A percentile compares a stretch with the other conserved stretches of the same genome.
Conservation (phyloP, 768 basidiomycete species). For the Rhodotorula toruloides region DNA sequence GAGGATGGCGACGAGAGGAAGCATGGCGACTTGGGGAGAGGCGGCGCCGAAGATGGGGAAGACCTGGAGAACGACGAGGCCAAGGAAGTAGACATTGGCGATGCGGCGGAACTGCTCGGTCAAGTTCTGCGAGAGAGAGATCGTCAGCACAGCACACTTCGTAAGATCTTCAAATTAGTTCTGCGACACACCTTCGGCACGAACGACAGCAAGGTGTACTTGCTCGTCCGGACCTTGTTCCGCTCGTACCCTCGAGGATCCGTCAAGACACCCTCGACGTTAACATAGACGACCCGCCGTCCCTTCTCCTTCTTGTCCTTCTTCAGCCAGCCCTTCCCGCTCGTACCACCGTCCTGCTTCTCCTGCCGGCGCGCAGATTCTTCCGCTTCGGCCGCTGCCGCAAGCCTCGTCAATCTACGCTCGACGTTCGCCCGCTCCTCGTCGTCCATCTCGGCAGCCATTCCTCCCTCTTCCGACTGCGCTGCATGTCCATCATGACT, state of each 20-base stretch:
- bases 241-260: slow-evolving; percentile 60
- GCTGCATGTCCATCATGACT: slow-evolving; percentile 13
- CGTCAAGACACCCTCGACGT: slow-evolving; percentile 64
- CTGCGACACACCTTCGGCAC: slow-evolving; percentile 59
- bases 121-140: slow-evolving; percentile 54
- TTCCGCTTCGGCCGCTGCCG: slow-evolving; percentile 38
- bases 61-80: slow-evolving; percentile 58
- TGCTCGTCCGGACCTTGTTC: slow-evolving; percentile 91
- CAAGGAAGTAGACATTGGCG: slow-evolving; percentile 81
- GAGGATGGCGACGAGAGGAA: slow-evolving; percentile 83
- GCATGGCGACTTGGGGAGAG: slow-evolving; percentile 68
- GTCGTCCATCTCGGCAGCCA: slow-evolving; percentile 12
- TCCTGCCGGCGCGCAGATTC: slow-evolving; percentile 38
- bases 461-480: slow-evolving; percentile 5
- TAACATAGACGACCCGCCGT: slow-evolving; percentile 71
- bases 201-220: slow-evolving; percentile 86
- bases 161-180: neutral
- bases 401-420: slow-evolving; percentile 26
- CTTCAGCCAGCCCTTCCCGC: slow-evolving; percentile 43
- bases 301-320: slow-evolving; percentile 51
- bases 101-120: slow-evolving; percentile 90
- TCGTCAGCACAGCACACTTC: too few species aligned
- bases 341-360: slow-evolving; percentile 21
- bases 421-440: slow-evolving; percentile 33
- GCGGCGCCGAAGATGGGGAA: slow-evolving; percentile 89